A percentile compares a stretch with the other conserved stretches of the same genome.
Evolutionary conservation across 106 monocot genomes (phyloP).

Genomic region (Narthecium ossifragum): DNA sequence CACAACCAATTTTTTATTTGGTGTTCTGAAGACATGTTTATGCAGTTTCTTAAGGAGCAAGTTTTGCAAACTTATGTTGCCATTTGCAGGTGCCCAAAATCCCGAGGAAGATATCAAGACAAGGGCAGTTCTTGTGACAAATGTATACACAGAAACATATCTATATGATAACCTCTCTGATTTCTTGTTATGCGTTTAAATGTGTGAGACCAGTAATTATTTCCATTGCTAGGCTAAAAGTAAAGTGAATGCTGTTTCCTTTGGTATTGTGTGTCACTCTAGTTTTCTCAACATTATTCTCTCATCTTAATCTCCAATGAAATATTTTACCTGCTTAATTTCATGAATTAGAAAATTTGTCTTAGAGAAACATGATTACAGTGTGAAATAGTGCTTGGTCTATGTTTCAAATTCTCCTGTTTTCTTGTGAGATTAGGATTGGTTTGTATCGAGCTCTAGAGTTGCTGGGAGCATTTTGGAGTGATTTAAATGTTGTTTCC

Average conservation of each 20-base stretch:
- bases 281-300: not conserved
- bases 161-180: not conserved
- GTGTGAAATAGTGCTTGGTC: no score
- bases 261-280: not conserved
- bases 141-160: slow-evolving; percentile 30
- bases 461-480: no score
- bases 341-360: no score
- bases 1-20: not conserved
- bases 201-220: not conserved
- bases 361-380: no score
- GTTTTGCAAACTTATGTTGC: not conserved
- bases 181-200: not conserved
- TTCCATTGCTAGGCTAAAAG: not conserved
- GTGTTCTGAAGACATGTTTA: not conserved
- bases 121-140: slow-evolving; percentile 67
- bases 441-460: no score
- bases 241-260: not conserved
- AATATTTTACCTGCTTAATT: no score
- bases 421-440: no score
- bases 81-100: slow-evolving; percentile 5
- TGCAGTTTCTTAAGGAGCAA: not conserved
- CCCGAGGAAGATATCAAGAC: slow-evolving; percentile 46
- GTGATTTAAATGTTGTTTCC: no score
- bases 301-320: no score
- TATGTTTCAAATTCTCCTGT: no score